Evolutionary conservation across 345 rosid genomes (phyloP).

Genomic region (Turritis glabra): DNA sequence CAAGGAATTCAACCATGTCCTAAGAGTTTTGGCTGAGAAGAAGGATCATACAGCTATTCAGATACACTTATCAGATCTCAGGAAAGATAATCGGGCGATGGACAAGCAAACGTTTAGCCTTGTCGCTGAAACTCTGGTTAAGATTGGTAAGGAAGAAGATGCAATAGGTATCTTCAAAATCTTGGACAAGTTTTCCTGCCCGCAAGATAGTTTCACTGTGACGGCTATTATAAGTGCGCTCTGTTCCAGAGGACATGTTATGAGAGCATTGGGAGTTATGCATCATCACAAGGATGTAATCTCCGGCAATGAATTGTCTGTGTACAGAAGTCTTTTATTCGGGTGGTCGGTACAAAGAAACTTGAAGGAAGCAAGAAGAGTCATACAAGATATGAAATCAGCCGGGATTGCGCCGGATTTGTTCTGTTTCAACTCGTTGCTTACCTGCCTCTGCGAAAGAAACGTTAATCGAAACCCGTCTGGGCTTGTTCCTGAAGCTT

Average conservation of each 20-base stretch:
- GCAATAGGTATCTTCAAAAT: conserved; percentile 87
- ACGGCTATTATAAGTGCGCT: conserved; percentile 63
- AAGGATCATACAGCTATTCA: conserved; percentile 63
- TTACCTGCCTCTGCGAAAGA: conserved; percentile 67
- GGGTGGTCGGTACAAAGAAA: conserved; percentile 71
- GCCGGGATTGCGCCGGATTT: conserved; percentile 56
- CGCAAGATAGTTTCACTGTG: conserved; percentile 55
- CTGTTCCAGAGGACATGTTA: conserved; percentile 75
- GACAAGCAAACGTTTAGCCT: conserved; percentile 61
- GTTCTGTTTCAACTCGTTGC: conserved; percentile 68
- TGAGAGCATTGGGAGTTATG: conserved; percentile 76
- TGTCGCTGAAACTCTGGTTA: conserved; percentile 67
- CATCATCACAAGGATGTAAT: conserved; percentile 62
- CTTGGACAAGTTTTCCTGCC: conserved; percentile 72
- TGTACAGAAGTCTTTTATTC: conserved; percentile 63
- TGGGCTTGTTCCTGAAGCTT: conserved; percentile 77
- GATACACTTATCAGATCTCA: conserved; percentile 65
- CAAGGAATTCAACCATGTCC: conserved; percentile 59
- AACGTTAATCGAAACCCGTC: conserved; percentile 69
- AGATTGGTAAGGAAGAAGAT: conserved; percentile 71
- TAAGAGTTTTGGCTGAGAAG: conserved; percentile 68
- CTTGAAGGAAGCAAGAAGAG: conserved; percentile 65
- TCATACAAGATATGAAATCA: conserved; percentile 76
- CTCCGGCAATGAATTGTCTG: conserved; percentile 44
- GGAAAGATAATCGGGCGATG: conserved; percentile 56